Percentiles rank a stretch among this genome's conserved stretches.
phyloP scores from a whole-genome alignment of 1,284 basidiomycete species.

The Apiotrichum brassicae region DNA sequence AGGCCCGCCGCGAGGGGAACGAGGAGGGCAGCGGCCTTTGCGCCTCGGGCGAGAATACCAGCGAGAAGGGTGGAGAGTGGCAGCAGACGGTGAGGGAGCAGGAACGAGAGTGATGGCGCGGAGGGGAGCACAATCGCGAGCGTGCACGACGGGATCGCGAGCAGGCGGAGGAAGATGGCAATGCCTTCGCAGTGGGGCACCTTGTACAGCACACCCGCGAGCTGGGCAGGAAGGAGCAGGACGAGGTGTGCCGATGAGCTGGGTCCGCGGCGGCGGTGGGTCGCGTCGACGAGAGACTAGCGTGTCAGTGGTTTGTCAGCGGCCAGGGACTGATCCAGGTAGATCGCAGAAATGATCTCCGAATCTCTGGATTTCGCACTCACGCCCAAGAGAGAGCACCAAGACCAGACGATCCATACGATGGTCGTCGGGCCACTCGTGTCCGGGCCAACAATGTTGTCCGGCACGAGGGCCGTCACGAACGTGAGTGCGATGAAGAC shows the following conservation, averaged over 20 bases:
- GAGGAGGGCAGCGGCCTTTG: constrained; percentile 16
- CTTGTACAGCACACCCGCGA: constrained; percentile 11
- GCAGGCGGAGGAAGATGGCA: constrained; percentile 7
- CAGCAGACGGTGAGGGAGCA: constrained; percentile 13
- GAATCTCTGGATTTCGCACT: not conserved
- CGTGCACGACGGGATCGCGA: constrained; percentile 13
- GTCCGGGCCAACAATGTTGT: constrained; percentile 11
- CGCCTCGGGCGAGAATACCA: constrained; percentile 18
- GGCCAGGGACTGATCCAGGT: too few species aligned
- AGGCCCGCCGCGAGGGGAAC: constrained; percentile 11
- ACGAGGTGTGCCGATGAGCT: constrained; percentile 9
- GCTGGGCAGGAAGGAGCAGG: constrained; percentile 15
- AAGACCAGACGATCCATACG: constrained; percentile 17
- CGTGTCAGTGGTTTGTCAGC: not conserved
- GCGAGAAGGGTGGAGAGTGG: constrained; percentile 15
- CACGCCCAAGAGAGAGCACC: constrained; percentile 11
- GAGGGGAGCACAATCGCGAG: constrained; percentile 15
- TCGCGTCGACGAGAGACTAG: constrained; percentile 13
- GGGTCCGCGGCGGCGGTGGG: constrained; percentile 10
- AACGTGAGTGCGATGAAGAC: constrained; percentile 18
- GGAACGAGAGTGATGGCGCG: constrained; percentile 11
- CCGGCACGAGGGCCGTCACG: constrained; percentile 16
- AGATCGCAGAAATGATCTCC: too few species aligned
- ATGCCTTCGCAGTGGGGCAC: not conserved
- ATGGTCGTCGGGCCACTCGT: constrained; percentile 9